Base-by-base conservation (phyloP, 306 rosid genomes). In the Glycyrrhiza uralensis region DNA sequence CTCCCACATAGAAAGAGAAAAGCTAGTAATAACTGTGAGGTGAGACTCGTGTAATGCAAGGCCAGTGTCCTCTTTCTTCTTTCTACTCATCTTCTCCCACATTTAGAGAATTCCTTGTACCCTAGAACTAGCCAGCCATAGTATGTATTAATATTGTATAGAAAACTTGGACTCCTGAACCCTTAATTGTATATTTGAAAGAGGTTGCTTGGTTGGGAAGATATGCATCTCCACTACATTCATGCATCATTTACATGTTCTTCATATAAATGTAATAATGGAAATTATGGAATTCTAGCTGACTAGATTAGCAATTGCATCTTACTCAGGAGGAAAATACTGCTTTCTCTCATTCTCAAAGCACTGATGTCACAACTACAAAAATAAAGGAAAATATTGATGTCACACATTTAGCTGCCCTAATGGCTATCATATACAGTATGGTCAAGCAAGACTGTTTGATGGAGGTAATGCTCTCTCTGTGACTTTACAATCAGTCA, bases 371-470 rank as follows among this genome's bases (percentile, higher is more conserved):
- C 39, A 68, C 65, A 51, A 17, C 54, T 23, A 42, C 20, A 26
- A 73, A 54, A 19, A 14, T 12, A 30, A 64, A 71, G 54, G 23
- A 71, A 78, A 84, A 33, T 58, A 38, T 17, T 32, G 84, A 82
- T 66, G 78, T 26, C 32, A 75, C 63, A 36, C 86, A 80, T 68
- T 84, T 78, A 56, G 87, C 86, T 61, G 23, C 60, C 39, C 59
- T 84, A 14, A 90, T 93, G 97, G 90, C 74, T 60, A 32, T 78
- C 57, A 20, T 90, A 56, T 84, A 87, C 62, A 59, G 82, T 66
- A 93, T 90, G 96, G 59, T 88, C 42, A 84, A 84, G 79, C 88
- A 85, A 81, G 91, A 93, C 63, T 81, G 77, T 59, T 35, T 62
- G 66, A 87, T 93, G 98, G 97, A 93, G 97, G 97, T 90, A 76